Evolutionary conservation across 2,329 filamentous ascomycete genomes (phyloP).

Genomic region (Tympanopsis confertula): DNA sequence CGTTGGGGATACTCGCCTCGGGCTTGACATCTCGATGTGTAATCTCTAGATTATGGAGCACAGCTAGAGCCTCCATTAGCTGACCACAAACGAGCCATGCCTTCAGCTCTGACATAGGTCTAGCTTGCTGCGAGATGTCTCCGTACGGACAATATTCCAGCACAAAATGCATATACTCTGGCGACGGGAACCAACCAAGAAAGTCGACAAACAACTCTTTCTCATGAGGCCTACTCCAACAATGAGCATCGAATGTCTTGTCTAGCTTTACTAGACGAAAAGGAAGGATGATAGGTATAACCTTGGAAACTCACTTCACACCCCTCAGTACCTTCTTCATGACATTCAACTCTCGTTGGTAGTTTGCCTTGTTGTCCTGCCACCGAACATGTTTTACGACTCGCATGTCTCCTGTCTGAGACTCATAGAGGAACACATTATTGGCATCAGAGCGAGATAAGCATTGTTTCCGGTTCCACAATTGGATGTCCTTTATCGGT

Average conservation of each 20-base stretch:
- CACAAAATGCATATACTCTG: background rate
- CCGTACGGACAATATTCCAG: background rate
- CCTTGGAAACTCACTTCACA: too few species aligned
- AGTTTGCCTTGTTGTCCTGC: background rate
- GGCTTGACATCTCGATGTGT: background rate
- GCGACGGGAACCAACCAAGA: background rate
- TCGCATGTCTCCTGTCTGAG: background rate
- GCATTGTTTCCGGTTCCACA: too few species aligned
- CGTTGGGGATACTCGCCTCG: background rate
- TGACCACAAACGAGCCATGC: background rate
- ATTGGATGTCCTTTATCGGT: too few species aligned
- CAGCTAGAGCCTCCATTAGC: background rate
- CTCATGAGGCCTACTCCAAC: too few species aligned
- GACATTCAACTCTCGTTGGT: background rate
- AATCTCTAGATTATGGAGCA: background rate
- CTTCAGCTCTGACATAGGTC: background rate
- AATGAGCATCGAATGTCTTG: too few species aligned
- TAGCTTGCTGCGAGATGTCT: background rate
- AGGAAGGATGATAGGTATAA: too few species aligned
- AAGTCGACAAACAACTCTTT: background rate
- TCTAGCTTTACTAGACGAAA: too few species aligned
- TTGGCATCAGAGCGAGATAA: too few species aligned
- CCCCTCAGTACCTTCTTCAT: background rate
- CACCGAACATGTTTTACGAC: background rate
- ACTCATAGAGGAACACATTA: background rate